phyloP scores from a whole-genome alignment of 2,329 filamentous ascomycete genomes.

The Mycosphaerelloides madeirae region DNA sequence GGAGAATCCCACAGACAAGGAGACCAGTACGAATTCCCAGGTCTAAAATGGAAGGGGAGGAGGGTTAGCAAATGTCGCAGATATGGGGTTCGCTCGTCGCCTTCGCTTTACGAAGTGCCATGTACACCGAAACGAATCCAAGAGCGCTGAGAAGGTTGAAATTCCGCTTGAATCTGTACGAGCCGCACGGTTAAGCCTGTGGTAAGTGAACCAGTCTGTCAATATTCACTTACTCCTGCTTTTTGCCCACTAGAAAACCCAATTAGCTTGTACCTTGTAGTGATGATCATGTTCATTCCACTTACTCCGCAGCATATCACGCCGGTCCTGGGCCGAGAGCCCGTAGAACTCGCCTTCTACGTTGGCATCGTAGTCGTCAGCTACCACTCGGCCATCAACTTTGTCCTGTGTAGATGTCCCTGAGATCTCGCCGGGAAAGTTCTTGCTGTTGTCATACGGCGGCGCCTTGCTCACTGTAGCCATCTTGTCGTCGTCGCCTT shows the following conservation, averaged over 20 bases:
- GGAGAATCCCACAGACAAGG: conserved; percentile 26
- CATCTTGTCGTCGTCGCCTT: too few species aligned
- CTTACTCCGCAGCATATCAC: conserved; percentile 24
- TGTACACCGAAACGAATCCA: conserved; percentile 31
- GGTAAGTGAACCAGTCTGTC: not conserved
- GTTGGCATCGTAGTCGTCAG: conserved; percentile 8
- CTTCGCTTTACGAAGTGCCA: too few species aligned
- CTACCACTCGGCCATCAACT: conserved; percentile 1
- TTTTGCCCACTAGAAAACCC: conserved; percentile 21
- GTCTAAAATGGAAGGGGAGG: too few species aligned
- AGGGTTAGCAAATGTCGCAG: too few species aligned
- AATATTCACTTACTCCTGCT: conserved; percentile 11
- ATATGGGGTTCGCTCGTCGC: too few species aligned
- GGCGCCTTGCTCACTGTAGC: too few species aligned
- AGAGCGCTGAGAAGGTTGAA: conserved; percentile 27
- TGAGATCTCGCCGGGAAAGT: too few species aligned
- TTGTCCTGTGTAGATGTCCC: too few species aligned
- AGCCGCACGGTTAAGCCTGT: conserved; percentile 1
- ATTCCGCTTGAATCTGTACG: conserved; percentile 26
- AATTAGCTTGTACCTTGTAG: too few species aligned
- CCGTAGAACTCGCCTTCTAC: conserved; percentile 7
- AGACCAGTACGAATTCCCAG: conserved; percentile 30
- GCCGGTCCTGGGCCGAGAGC: conserved; percentile 11
- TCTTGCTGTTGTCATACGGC: too few species aligned
- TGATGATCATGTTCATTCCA: too few species aligned